Base-by-base conservation (phyloP, 805 yeast species). In the Vanderwaltozyma yarrowii region DNA sequence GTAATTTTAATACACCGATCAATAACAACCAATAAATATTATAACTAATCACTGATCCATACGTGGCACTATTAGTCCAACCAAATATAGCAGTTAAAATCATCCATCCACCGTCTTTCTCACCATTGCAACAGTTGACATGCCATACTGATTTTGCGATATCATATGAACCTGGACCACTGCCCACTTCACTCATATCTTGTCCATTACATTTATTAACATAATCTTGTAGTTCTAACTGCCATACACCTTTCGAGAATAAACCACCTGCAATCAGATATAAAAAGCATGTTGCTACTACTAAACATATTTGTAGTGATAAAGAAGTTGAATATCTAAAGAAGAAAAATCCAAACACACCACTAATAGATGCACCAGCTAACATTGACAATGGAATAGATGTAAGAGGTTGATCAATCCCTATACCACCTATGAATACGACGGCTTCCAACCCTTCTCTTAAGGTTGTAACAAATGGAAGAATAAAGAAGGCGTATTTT, bases 21-120 rank as follows among this genome's bases (percentile, higher is more conserved):
- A 73, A 56, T 3, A 61, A 56, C 1, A 65, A 23, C 96, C 96
- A 87, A 58, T 80, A 87, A 1, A 67, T 39, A 44, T 73, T 70
- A 62, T 87, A 87, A 35, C 87, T 73, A 5, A 71, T 57, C 1
- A 87, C 87, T 16, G 94, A 82, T 4, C 94, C 94, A 54, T 80
- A 84, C 0, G 96, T 87, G 3, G 95, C 96, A 45, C 88, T 76
- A 57, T 87, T 87, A 12, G 92, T 86, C 96, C 96, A 87, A 2
- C 96, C 96, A 36, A 87, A 70, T 5, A 87, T 66, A 1, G 95
- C 96, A 26, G 88, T 85, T 50, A 83, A 69, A 26, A 87, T 66
- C 94, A 86, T 85, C 95, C 94, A 87, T 24, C 79, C 76, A 4
- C 94, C 94, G 52, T 87, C 96, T n/a, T 73, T 81, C 47, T 83